phyloP scores from a whole-genome alignment of 306 rosid genomes.

The Sicyos baderoa region DNA sequence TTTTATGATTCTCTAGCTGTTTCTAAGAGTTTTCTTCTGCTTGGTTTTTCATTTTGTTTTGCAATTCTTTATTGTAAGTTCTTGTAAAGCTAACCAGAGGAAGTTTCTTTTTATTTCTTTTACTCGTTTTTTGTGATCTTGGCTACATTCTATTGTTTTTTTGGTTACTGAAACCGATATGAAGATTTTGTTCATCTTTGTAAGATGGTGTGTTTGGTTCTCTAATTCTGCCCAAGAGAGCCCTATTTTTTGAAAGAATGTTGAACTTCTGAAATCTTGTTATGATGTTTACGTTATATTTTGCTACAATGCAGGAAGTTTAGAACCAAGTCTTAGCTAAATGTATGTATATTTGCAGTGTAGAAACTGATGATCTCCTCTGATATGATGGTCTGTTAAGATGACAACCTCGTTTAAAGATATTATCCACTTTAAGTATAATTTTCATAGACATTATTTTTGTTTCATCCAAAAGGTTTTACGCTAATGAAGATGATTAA shows the following conservation, averaged over 20 bases:
- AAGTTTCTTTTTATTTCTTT: not conserved
- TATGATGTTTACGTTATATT: not conserved
- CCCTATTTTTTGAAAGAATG: too few relatives aligned
- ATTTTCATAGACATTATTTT: too few relatives aligned
- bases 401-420: too few relatives aligned
- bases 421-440: too few relatives aligned
- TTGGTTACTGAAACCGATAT: not conserved
- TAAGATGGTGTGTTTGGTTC: too few relatives aligned
- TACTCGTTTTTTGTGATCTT: not conserved
- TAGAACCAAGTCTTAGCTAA: not conserved
- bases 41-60: not conserved
- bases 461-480: too few relatives aligned
- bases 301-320: not conserved
- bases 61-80: not conserved
- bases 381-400: too few relatives aligned
- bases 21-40: not conserved
- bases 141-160: not conserved
- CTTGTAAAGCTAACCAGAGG: not conserved
- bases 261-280: not conserved
- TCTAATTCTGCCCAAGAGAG: too few relatives aligned
- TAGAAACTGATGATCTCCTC: not conserved
- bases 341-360: not conserved
- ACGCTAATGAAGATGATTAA: too few relatives aligned
- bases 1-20: constrained; percentile 19
- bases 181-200: not conserved